Percentiles rank a stretch among this genome's conserved stretches.
Conservation (phyloP, 1,284 basidiomycete genomes). For the Malassezia globosa region DNA sequence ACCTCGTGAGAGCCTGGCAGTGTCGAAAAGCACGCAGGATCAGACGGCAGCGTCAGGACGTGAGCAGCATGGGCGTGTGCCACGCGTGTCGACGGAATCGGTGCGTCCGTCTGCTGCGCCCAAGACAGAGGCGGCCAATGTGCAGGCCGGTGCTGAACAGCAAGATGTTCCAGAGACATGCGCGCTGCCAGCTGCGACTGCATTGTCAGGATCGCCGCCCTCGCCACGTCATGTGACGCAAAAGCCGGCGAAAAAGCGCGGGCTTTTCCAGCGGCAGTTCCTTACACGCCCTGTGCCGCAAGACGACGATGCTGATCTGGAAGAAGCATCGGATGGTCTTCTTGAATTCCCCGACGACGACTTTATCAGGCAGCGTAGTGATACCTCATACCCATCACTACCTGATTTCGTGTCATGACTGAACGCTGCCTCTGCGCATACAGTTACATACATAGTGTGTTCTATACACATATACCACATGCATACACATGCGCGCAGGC, state of each 20-base stretch:
- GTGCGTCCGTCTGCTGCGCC: no score
- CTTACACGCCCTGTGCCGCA: slow-evolving; percentile 11
- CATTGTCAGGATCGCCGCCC: not conserved
- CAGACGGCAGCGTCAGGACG: not conserved
- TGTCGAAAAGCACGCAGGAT: not conserved
- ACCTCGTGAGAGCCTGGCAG: not conserved
- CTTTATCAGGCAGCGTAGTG: not conserved
- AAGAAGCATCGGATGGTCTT: not conserved
- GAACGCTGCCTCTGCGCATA: no score
- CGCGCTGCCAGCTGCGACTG: not conserved
- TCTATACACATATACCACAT: no score
- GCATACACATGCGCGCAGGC: no score
- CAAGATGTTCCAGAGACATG: no score
- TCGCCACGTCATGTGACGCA: not conserved
- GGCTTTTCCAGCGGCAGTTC: slow-evolving; percentile 16
- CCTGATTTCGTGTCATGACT: not conserved
- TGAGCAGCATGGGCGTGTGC: no score
- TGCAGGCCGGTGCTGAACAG: no score
- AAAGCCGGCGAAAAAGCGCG: not conserved
- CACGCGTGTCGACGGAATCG: no score
- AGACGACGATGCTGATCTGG: not conserved
- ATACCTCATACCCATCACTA: not conserved
- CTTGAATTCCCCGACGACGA: not conserved
- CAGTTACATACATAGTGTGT: no score
- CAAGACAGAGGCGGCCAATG: not conserved